These are phyloP conservation scores for Thraustotheca clavata DNA, from an alignment of 352 stramenopile species.

Conservation along the genomic window DNA sequence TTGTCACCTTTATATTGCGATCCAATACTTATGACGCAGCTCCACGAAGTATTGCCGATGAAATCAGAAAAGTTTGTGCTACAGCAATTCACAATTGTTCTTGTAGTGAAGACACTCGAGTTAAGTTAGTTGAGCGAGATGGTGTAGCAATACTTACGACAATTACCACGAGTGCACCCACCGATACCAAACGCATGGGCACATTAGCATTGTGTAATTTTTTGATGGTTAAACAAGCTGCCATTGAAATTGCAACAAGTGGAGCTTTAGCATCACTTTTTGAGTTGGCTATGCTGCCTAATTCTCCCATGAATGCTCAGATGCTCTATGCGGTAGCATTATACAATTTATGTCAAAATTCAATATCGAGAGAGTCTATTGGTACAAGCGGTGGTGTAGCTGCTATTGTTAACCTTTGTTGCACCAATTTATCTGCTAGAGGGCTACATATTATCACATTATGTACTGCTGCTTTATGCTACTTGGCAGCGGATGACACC, in stretches of 20 bases:
- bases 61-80: constrained; percentile 38
- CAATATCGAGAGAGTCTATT: constrained; percentile 37
- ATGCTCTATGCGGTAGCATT: constrained; percentile 59
- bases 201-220: constrained; percentile 71
- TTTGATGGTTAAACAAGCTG: constrained; percentile 61
- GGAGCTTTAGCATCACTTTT: constrained; percentile 59
- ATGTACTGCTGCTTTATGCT: constrained; percentile 54
- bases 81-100: constrained; percentile 64
- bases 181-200: constrained; percentile 63
- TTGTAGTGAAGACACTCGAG: constrained; percentile 48
- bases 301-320: constrained; percentile 38
- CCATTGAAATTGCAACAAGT: constrained; percentile 52
- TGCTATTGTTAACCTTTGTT: constrained; percentile 47
- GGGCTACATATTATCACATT: constrained; percentile 46
- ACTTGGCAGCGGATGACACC: constrained; percentile 39
- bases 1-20: constrained; percentile 42
- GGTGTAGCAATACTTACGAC: constrained; percentile 44
- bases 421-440: constrained; percentile 6
- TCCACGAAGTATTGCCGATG: constrained; percentile 22
- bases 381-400: constrained; percentile 43
- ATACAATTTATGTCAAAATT: constrained; percentile 53
- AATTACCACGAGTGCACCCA: constrained; percentile 31
- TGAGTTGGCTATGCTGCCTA: constrained; percentile 41
- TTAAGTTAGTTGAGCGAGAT: constrained; percentile 62
- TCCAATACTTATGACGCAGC: neutral